Base-by-base conservation (phyloP, 2,329 filamentous ascomycete genomes). In the Colletotrichum sansevieriae region DNA sequence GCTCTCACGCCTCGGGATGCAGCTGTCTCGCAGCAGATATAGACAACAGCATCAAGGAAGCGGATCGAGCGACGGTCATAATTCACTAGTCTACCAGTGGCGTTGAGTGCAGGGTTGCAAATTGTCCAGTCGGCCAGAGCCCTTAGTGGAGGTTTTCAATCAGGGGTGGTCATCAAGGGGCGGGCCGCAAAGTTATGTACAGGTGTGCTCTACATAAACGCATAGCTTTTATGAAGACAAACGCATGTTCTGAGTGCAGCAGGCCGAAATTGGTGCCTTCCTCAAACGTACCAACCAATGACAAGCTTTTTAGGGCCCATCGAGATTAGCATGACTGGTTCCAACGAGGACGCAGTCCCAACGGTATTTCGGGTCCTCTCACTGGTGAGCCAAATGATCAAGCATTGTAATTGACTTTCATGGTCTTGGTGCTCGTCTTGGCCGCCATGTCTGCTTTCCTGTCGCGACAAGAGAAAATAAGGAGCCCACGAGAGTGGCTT, bases 301-400 rank as follows among this genome's bases (percentile, higher is more conserved):
- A 65, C 37, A 69, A 66, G 66, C 66, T 69, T 69, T 69, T 22
- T 18, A 37, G 55, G 63, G 51, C 43, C 62, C 66, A 61, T 66
- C 49, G 25, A 69, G 33, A 69, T 66, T 66, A 69, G 66, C 62
- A 66, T 69, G 56, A 60, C 61, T 46, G 55, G 35, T 49, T 56
- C 29, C 29, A 46, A 68, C 65, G 18, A 22, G 61, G 46, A 20
- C 47, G 22, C 46, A 37, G 54, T 65, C 61, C 54, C 60, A 65
- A 43, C 49, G 18, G 39, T 52, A 13, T 60, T 43, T 65, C 35
- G 43, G 51, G 22, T n/a, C 37, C 57, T 44, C 29, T 41, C 35
- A 64, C 65, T 65, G 46, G 60, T 22, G 39, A 15, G 61, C 47
- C 54, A 46, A 54, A n/a, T 44, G 5, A 52, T 52, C 60, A 54